Conservation (phyloP, 2,329 filamentous ascomycete genomes). For the Epichloe typhina region DNA sequence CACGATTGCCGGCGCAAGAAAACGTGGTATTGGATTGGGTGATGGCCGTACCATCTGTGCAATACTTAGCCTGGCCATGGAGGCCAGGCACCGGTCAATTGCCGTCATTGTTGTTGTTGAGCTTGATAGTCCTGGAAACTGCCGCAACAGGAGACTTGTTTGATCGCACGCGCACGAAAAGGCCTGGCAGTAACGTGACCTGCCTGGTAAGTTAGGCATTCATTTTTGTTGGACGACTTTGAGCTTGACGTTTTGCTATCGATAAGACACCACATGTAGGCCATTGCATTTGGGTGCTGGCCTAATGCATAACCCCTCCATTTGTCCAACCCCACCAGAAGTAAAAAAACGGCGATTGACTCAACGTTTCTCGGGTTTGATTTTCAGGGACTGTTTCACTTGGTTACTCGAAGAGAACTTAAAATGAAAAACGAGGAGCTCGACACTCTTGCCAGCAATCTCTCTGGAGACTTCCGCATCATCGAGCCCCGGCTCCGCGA, state of each 20-base stretch:
- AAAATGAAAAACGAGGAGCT: conserved; percentile 47
- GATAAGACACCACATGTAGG: not conserved
- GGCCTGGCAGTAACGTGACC: not conserved
- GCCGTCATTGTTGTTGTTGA: conserved; percentile 31
- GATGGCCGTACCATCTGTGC: conserved; percentile 28
- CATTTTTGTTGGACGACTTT: not conserved
- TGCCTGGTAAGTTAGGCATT: conserved; percentile 16
- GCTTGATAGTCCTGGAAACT: conserved; percentile 9
- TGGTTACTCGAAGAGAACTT: not conserved
- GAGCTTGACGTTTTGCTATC: conserved; percentile 3
- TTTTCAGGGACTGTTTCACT: not conserved
- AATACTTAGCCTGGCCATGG: conserved; percentile 37
- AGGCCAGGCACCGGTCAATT: conserved; percentile 39
- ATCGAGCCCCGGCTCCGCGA: conserved; percentile 62
- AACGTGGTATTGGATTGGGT: conserved; percentile 31
- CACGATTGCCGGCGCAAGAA: conserved; percentile 32
- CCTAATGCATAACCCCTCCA: conserved; percentile 9
- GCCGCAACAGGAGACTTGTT: not conserved
- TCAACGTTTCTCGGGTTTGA: conserved; percentile 6
- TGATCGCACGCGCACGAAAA: conserved; percentile 6
- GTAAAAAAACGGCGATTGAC: conserved; percentile 13
- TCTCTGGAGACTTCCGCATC: conserved; percentile 64
- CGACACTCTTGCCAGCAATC: conserved; percentile 34
- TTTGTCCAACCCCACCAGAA: conserved; percentile 9
- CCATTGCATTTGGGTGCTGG: not conserved